phyloP scores from a whole-genome alignment of 495 filamentous ascomycete species.

The Thozetella sp. region DNA sequence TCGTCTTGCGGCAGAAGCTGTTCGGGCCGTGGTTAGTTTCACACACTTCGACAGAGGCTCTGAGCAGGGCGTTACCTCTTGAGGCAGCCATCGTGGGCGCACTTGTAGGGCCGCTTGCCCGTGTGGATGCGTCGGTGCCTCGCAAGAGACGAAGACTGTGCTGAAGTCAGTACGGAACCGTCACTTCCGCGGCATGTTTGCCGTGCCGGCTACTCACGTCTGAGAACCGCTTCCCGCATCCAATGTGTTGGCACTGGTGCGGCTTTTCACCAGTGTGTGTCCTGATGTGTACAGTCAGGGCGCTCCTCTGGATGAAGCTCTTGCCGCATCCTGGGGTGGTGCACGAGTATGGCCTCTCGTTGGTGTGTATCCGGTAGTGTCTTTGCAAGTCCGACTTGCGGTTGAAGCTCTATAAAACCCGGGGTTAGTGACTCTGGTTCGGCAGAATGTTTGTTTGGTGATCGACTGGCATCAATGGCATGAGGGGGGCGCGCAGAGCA shows the following conservation, averaged over 20 bases:
- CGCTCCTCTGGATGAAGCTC: conserved; percentile 89
- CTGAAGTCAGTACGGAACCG: conserved; percentile 48
- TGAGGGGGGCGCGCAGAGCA: neutral
- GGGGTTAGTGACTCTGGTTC: conserved; percentile 18
- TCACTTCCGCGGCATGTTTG: too few species aligned
- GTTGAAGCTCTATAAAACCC: conserved; percentile 77
- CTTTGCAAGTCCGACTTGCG: conserved; percentile 89
- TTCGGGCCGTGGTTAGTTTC: conserved; percentile 21
- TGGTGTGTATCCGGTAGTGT: conserved; percentile 89
- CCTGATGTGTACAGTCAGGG: conserved; percentile 81
- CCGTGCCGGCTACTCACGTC: too few species aligned
- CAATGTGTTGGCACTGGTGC: conserved; percentile 76
- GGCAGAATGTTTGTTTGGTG: neutral
- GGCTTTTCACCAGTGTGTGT: conserved; percentile 92
- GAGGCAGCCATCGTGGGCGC: conserved; percentile 73
- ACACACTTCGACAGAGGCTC: conserved; percentile 11
- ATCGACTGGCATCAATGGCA: neutral
- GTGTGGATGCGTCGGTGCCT: conserved; percentile 87
- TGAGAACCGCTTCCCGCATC: conserved; percentile 85
- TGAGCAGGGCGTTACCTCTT: conserved; percentile 60
- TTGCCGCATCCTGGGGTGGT: conserved; percentile 72
- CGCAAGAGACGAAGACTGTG: conserved; percentile 83
- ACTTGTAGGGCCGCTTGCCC: conserved; percentile 83
- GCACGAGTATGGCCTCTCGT: conserved; percentile 83
- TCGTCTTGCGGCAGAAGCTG: conserved; percentile 89